Evolutionary conservation across 2,329 filamentous ascomycete genomes (phyloP).

Genomic region (Hypoxylon sp.): DNA sequence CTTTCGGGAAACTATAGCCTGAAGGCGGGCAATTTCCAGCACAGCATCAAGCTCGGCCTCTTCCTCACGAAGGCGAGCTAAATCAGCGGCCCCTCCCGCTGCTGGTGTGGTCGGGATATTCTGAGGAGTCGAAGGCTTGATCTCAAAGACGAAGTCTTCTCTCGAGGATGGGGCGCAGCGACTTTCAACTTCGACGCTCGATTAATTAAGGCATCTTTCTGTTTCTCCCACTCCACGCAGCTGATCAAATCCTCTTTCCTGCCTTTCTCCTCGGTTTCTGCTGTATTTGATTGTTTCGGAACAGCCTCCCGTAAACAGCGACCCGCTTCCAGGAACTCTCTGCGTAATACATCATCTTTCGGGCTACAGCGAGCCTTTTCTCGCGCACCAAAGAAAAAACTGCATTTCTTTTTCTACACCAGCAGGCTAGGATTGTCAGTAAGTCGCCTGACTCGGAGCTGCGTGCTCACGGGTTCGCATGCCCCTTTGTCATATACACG

Average conservation of each 20-base stretch:
- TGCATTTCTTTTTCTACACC: not conserved
- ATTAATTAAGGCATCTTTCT: not conserved
- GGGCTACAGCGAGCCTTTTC: too few species aligned
- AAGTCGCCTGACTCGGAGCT: not conserved
- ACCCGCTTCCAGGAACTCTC: not conserved
- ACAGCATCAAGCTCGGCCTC: not conserved
- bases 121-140: not conserved
- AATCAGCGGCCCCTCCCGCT: not conserved
- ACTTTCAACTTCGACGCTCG: not conserved
- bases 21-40: not conserved
- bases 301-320: not conserved
- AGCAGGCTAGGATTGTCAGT: not conserved
- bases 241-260: not conserved
- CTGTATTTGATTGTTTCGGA: not conserved
- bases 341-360: not conserved
- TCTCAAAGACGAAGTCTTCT: not conserved
- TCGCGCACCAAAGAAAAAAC: not conserved
- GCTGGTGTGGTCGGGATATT: not conserved
- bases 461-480: not conserved
- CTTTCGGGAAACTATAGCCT: not conserved
- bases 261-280: not conserved
- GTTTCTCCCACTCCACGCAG: not conserved
- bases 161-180: not conserved
- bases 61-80: not conserved
- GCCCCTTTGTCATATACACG: accelerated